These are phyloP conservation scores for Dactylonectria macrodidyma DNA, from an alignment of 2,329 filamentous ascomycete species.

Conservation along the genomic window DNA sequence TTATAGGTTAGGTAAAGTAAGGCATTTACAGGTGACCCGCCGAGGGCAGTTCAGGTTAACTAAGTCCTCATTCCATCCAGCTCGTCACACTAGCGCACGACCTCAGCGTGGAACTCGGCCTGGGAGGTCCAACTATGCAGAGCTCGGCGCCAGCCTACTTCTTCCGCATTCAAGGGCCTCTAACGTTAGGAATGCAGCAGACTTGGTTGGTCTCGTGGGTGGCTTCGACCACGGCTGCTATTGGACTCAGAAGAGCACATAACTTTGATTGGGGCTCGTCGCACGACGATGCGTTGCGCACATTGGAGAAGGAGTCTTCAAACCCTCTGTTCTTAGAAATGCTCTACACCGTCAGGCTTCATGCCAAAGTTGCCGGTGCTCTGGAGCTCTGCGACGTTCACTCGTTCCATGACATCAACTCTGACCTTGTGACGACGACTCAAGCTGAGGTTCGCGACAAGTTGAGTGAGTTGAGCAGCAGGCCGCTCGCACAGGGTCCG, in stretches of 20 bases:
- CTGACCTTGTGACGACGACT: background rate
- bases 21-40: too few relatives aligned
- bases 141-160: conserved; percentile 31
- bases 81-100: conserved; percentile 13
- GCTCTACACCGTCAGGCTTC: conserved; percentile 23
- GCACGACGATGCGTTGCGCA: conserved; percentile 26
- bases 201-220: conserved; percentile 33
- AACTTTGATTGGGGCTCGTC: conserved; percentile 25
- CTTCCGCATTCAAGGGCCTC: conserved; percentile 30
- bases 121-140: conserved; percentile 27
- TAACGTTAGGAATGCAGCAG: conserved; percentile 28
- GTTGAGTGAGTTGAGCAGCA: conserved; percentile 20
- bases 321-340: conserved; percentile 31
- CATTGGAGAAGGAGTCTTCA: conserved; percentile 13
- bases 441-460: conserved; percentile 2
- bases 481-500: conserved; percentile 17
- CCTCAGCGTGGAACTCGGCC: conserved; percentile 30
- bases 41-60: too few relatives aligned
- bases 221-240: conserved; percentile 26
- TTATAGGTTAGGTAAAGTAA: too few relatives aligned
- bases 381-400: conserved; percentile 25
- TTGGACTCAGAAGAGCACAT: conserved; percentile 21
- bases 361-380: conserved; percentile 11
- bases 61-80: conserved; percentile 11
- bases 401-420: conserved; percentile 15